Conservation (phyloP, 2,329 filamentous ascomycete genomes). For the Lizonia empirigonia region DNA sequence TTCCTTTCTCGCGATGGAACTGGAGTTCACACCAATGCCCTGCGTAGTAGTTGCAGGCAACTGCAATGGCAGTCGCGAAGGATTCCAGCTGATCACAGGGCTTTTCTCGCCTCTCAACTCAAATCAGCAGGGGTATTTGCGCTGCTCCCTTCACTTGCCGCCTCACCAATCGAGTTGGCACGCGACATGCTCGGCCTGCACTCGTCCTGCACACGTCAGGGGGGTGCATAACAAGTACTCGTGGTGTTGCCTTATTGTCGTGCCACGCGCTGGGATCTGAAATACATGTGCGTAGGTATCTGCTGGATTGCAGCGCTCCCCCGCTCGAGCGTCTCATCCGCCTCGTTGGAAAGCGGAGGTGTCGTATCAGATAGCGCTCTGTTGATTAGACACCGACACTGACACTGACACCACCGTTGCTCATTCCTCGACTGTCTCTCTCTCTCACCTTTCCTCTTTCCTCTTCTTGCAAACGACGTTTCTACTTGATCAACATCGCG, state of each 20-base stretch:
- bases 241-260: not conserved
- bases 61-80: not conserved
- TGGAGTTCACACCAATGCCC: conserved; percentile 20
- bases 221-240: conserved; percentile 4
- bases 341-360: conserved; percentile 10
- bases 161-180: conserved; percentile 10
- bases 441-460: not conserved
- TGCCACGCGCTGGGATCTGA: conserved; percentile 10
- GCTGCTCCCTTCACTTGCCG: conserved; percentile 12
- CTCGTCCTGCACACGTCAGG: conserved; percentile 9
- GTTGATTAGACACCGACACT: conserved; percentile 7
- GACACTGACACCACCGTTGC: not conserved
- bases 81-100: conserved; percentile 15
- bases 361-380: conserved; percentile 8
- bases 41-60: not conserved
- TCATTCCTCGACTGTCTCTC: not conserved
- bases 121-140: conserved; percentile 9
- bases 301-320: conserved; percentile 9
- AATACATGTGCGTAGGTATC: conserved; percentile 5
- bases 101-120: conserved; percentile 12
- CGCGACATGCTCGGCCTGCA: conserved; percentile 10
- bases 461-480: not conserved
- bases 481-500: conserved; percentile 1
- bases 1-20: conserved; percentile 12
- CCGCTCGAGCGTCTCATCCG: conserved; percentile 6